phyloP scores from a whole-genome alignment of 176 grass and related monocot genomes.

The Tillandsia leiboldiana region DNA sequence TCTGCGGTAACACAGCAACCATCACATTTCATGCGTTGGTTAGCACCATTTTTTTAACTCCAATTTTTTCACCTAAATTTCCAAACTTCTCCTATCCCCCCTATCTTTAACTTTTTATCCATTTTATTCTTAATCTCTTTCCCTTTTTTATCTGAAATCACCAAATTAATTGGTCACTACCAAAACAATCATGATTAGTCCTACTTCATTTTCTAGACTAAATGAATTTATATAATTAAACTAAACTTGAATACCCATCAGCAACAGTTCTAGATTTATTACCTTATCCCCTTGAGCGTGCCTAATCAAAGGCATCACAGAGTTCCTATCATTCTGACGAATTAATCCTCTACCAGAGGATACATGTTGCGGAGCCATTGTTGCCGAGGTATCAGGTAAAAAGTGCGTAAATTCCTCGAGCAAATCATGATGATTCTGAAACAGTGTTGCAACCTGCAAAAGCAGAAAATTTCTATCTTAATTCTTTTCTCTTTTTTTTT shows the following conservation, averaged over 20 bases:
- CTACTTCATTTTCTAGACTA: too few relatives aligned
- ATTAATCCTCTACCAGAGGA: conserved; percentile 39
- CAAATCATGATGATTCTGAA: conserved; percentile 74
- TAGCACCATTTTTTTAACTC: background rate
- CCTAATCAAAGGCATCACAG: conserved; percentile 47
- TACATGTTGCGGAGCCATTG: conserved; percentile 38
- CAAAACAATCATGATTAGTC: too few relatives aligned
- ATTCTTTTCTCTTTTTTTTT: background rate
- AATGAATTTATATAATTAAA: background rate
- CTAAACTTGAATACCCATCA: background rate
- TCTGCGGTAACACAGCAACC: too few relatives aligned
- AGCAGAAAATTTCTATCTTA: background rate
- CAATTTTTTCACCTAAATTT: too few relatives aligned
- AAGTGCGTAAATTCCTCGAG: conserved; percentile 96
- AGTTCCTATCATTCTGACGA: conserved; percentile 53
- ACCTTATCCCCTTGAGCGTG: conserved; percentile 66
- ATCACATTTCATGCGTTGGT: background rate
- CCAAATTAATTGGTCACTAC: too few relatives aligned
- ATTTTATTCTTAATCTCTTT: too few relatives aligned
- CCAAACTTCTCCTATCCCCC: too few relatives aligned
- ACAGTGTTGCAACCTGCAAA: conserved; percentile 70
- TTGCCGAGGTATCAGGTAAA: conserved; percentile 70
- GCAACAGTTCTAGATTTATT: background rate
- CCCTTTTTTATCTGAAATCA: too few relatives aligned
- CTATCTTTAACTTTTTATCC: too few relatives aligned